A percentile compares a stretch with the other conserved stretches of the same genome.
phyloP scores from a whole-genome alignment of 2,329 filamentous ascomycete species.

The Sphaerulina musiva region DNA sequence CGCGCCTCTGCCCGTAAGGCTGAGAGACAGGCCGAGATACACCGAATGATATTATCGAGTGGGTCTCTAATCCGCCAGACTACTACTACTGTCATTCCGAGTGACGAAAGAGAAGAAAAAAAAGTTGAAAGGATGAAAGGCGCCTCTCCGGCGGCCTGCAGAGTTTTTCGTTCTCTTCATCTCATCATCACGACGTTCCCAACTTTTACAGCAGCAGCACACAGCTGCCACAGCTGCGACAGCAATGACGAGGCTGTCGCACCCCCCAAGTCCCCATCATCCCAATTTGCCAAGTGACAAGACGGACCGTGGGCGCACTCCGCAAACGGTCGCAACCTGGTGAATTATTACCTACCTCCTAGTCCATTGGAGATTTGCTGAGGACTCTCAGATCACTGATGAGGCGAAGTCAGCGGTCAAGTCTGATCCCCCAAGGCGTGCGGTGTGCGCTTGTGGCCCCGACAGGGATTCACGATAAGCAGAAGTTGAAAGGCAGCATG shows the following conservation, averaged over 20 bases:
- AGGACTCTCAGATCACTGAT: too few species aligned
- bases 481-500: neutral
- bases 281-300: neutral
- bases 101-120: neutral
- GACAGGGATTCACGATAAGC: neutral
- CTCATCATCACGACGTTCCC: neutral
- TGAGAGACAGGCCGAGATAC: conserved; percentile 5
- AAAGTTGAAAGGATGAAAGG: neutral
- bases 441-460: neutral
- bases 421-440: neutral
- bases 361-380: too few species aligned
- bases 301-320: neutral
- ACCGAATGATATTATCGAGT: conserved; percentile 1
- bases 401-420: too few species aligned
- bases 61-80: conserved; percentile 5
- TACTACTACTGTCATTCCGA: neutral
- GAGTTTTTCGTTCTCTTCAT: neutral
- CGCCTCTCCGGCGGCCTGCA: conserved; percentile 1
- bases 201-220: neutral
- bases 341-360: neutral
- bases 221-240: neutral
- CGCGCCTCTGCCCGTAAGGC: neutral
- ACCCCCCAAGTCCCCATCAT: neutral
- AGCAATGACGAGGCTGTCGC: neutral
- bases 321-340: neutral